Conservation (phyloP, 176 grass and related monocot species). For the Ensete glaucum region DNA sequence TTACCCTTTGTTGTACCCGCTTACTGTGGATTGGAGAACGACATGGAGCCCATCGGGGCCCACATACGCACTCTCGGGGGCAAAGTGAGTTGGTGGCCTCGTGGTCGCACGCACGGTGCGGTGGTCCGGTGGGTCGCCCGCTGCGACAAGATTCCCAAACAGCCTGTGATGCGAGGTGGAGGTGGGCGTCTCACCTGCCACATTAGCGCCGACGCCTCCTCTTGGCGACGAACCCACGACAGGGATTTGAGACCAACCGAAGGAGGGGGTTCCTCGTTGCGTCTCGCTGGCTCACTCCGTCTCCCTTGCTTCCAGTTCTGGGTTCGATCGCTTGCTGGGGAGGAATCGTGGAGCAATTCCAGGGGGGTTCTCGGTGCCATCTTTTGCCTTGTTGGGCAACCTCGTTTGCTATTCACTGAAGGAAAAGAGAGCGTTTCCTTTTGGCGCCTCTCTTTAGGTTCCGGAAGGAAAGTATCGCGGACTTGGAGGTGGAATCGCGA, state of each 20-base stretch:
- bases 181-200: slow-evolving; percentile 10
- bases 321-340: neutral
- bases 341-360: neutral
- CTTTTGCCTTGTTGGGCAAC: neutral
- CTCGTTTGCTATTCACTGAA: neutral
- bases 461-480: neutral
- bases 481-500: neutral
- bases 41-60: too few relatives aligned
- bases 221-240: neutral
- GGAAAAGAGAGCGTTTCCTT: neutral
- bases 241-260: neutral
- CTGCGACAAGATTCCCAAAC: neutral
- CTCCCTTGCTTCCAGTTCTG: neutral
- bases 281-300: neutral
- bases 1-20: too few relatives aligned
- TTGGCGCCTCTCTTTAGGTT: neutral
- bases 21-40: too few relatives aligned
- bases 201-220: neutral
- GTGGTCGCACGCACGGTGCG: neutral
- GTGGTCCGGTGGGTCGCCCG: neutral
- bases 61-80: too few relatives aligned
- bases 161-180: slow-evolving; percentile 4
- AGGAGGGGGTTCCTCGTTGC: neutral
- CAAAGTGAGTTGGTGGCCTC: too few relatives aligned
- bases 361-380: neutral